A percentile compares a stretch with the other conserved stretches of the same genome.
Conservation (phyloP, 192 early-diverging fungal genomes). For the Coemansia sp. region DNA sequence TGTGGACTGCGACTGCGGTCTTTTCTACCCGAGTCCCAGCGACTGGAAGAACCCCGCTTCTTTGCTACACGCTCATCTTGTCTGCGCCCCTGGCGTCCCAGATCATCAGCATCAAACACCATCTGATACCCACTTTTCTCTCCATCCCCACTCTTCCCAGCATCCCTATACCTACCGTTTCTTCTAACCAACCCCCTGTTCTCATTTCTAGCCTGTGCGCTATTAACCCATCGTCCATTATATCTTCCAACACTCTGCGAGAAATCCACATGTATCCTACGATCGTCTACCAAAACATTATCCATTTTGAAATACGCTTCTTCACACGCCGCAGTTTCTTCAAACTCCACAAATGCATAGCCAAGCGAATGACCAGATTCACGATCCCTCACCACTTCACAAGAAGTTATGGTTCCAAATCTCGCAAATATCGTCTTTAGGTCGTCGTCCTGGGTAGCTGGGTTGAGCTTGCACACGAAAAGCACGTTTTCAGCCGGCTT, state of each 20-base stretch:
- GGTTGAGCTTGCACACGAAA: constrained; percentile 95
- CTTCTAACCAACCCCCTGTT: constrained; percentile 4
- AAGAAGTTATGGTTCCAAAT: constrained; percentile 87
- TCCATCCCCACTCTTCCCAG: background rate
- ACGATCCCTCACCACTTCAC: constrained; percentile 87
- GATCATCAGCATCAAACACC: constrained; percentile 32
- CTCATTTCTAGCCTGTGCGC: background rate
- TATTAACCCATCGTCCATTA: constrained; percentile 73
- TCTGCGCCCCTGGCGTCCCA: background rate
- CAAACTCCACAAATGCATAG: constrained; percentile 98
- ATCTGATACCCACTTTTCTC: constrained; percentile 18
- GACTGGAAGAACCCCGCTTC: background rate
- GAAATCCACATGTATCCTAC: constrained; percentile 96
- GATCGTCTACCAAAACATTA: constrained; percentile 93
- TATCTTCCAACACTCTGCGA: constrained; percentile 92
- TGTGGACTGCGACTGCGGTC: constrained; percentile 11
- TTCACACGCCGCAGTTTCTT: constrained; percentile 81
- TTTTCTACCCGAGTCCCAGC: constrained; percentile 1
- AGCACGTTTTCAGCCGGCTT: constrained; percentile 96
- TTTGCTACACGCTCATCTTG: background rate
- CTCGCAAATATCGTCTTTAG: constrained; percentile 89
- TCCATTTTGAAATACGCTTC: constrained; percentile 98
- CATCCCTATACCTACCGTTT: constrained; percentile 15
- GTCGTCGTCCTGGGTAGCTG: constrained; percentile 87
- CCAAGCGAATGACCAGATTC: constrained; percentile 81